Evolutionary conservation across 768 basidiomycete species (phyloP), one percentile per base, ranked within the genome.

Genomic region (Amanita polypyramis): DNA sequence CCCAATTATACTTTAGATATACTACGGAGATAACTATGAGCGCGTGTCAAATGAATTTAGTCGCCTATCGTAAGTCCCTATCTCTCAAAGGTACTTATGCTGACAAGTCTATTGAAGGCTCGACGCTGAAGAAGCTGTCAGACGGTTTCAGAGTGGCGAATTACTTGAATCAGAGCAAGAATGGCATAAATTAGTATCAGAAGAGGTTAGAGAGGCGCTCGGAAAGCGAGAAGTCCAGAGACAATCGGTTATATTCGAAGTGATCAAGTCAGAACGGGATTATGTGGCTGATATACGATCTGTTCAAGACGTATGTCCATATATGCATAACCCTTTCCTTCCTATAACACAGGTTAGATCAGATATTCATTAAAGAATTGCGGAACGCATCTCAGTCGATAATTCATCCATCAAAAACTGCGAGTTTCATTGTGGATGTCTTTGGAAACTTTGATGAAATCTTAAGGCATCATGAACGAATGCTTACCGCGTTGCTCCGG

Each of bases 231-330:
- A 96, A 60, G 81, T 93, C 17, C 78, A 85, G 50, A 75, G 93
- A 38, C 93, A 97, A 61, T 86, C 80, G 20, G 78, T 81, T 33
- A 73, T 99, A 5, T 94, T 93, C 55, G 94, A 98, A 60, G 66
- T 95, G 19, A 82, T 97, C 63, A 84, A 89, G 62, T 81, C 85
- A 0, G 96, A 99, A 66, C 74, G 81, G 52, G 84, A 91, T 51
- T 97, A 96, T 60, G 84, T 92, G 9, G 62, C 74, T 25, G 95
- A 97, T 64, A 64, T 99, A 42, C 73, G 80, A 58, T 62, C 81
- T 50, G 65, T 86, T 53, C 65, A 78, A 66, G 73, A 87, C 60
- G 89, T 88, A 51, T 37, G 40, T 33, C 41, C 39, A 9, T 40
- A 21, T 39, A 14, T 34, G 29, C 40, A 50, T 12, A 41, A 20